Conservation (phyloP, 306 rosid genomes). For the Carpinus fangiana region DNA sequence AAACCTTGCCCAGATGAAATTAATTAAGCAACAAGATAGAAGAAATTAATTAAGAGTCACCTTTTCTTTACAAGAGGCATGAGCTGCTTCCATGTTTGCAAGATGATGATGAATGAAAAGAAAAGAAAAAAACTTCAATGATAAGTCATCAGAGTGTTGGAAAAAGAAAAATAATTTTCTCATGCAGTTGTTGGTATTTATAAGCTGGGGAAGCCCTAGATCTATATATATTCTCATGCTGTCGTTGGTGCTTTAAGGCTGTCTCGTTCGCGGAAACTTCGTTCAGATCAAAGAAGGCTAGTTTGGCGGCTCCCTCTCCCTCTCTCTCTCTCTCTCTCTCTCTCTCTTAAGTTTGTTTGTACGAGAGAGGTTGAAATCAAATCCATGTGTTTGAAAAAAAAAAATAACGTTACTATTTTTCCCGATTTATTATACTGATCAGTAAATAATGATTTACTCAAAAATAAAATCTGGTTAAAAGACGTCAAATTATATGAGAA, state of each 20-base stretch:
- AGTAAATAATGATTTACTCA: too few relatives aligned
- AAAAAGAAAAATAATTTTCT: neutral
- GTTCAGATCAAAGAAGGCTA: conserved; percentile 8
- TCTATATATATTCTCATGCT: neutral
- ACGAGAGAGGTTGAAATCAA: conserved; percentile 34
- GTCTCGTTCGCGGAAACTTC: conserved; percentile 25
- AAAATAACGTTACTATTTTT: too few relatives aligned
- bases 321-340: neutral
- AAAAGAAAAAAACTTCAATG: neutral
- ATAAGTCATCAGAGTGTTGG: neutral
- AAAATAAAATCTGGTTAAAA: too few relatives aligned
- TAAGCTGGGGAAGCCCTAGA: neutral
- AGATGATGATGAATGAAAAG: neutral
- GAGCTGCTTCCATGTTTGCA: conserved; percentile 21
- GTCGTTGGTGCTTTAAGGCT: neutral
- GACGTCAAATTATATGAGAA: too few relatives aligned
- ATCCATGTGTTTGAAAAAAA: conserved; percentile 47
- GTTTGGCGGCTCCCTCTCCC: conserved; percentile 1
- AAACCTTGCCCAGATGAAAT: neutral
- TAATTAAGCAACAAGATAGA: neutral
- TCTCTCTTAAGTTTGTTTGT: neutral
- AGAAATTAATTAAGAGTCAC: neutral
- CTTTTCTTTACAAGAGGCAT: conserved; percentile 9
- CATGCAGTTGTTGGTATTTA: neutral
- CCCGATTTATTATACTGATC: neutral